Percentiles rank a stretch among this genome's conserved stretches.
phyloP scores from a whole-genome alignment of 805 yeast genomes.

The Nakazawaea wickerhamii region DNA sequence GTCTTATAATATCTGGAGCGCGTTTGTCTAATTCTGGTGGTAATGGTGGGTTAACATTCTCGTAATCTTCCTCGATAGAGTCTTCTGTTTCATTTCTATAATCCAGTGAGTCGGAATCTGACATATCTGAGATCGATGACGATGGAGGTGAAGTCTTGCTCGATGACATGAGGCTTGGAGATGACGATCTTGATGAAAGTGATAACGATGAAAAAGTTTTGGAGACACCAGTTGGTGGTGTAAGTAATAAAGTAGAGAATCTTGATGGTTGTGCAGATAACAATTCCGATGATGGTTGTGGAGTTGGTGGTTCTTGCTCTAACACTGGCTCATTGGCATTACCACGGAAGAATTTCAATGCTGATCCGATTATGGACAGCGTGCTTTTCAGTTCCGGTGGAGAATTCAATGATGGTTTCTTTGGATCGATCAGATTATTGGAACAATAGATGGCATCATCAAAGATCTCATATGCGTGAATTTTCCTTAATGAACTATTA shows the following conservation, averaged over 20 bases:
- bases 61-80: constrained; percentile 6
- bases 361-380: constrained; percentile 6
- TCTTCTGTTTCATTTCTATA: constrained; percentile 5
- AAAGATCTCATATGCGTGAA: constrained; percentile 57
- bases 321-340: constrained; percentile 4
- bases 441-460: constrained; percentile 57
- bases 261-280: constrained; percentile 18
- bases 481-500: constrained; percentile 36
- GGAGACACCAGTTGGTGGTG: constrained; percentile 4
- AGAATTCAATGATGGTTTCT: not conserved
- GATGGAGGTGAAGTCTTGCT: constrained; percentile 26
- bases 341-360: constrained; percentile 11
- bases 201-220: constrained; percentile 15
- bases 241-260: constrained; percentile 6
- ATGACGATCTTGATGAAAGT: constrained; percentile 24
- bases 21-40: constrained; percentile 42
- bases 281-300: constrained; percentile 8
- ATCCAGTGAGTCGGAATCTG: constrained; percentile 16
- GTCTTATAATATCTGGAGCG: constrained; percentile 41
- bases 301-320: constrained; percentile 6
- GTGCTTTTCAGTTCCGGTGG: not conserved
- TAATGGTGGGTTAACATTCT: constrained; percentile 17
- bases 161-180: constrained; percentile 22
- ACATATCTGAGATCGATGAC: constrained; percentile 15
- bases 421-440: constrained; percentile 2